Evolutionary conservation across 495 filamentous ascomycete genomes (phyloP).

Genomic region (Penicillium cosmopolitanum): DNA sequence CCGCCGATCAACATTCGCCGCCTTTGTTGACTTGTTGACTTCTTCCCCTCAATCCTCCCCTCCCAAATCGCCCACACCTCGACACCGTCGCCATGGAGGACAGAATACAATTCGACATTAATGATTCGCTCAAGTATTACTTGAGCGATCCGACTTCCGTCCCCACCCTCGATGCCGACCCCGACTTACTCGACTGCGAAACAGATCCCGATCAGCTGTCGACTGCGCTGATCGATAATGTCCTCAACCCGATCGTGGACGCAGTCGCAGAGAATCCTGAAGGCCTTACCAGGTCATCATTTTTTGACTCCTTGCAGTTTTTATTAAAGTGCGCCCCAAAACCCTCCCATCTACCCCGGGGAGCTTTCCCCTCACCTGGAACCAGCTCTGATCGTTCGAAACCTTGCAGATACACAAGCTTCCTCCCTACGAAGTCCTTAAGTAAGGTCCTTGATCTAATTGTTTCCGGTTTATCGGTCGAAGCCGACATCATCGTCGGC

Average conservation of each 20-base stretch:
- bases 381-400: constrained; percentile 67
- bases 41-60: constrained; percentile 14
- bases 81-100: constrained; percentile 67
- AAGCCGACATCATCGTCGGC: constrained; percentile 82
- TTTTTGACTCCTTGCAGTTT: constrained; percentile 93
- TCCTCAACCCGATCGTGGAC: constrained; percentile 92
- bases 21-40: constrained; percentile 7
- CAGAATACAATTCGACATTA: constrained; percentile 85
- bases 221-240: constrained; percentile 73
- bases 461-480: constrained; percentile 88
- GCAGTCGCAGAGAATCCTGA: constrained; percentile 90
- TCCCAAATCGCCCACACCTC: constrained; percentile 10
- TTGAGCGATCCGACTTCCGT: constrained; percentile 86
- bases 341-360: constrained; percentile 49
- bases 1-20: constrained; percentile 28
- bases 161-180: constrained; percentile 84
- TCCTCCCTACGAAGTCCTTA: constrained; percentile 76
- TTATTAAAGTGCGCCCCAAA: constrained; percentile 90
- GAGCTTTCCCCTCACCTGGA: constrained; percentile 42
- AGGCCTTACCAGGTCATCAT: constrained; percentile 72
- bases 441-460: constrained; percentile 94
- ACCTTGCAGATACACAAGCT: constrained; percentile 75
- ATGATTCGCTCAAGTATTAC: constrained; percentile 92
- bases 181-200: constrained; percentile 86
- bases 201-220: constrained; percentile 85